Conservation (phyloP, 306 rosid species). For the Cucumis hystrix region DNA sequence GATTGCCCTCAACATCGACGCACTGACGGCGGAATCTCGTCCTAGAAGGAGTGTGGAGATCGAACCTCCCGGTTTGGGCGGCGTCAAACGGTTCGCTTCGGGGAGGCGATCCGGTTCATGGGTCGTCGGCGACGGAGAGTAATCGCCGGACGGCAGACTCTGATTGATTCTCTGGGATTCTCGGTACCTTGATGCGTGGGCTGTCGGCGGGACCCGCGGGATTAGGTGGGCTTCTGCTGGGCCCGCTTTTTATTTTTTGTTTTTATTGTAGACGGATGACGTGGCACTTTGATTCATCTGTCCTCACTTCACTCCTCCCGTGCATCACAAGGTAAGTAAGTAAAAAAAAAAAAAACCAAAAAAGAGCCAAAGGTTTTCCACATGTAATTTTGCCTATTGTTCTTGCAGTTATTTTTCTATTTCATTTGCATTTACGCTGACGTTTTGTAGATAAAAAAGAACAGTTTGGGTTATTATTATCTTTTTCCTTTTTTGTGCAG, state of each 20-base stretch:
- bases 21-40: slow-evolving; percentile 19
- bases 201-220: slow-evolving; percentile 17
- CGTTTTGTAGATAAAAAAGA: slow-evolving; percentile 23
- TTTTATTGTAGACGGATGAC: slow-evolving; percentile 23
- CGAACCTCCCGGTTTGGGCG: slow-evolving; percentile 54
- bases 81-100: slow-evolving; percentile 52
- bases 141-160: slow-evolving; percentile 7
- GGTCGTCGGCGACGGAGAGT: slow-evolving; percentile 27
- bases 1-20: neutral
- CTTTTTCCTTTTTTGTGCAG: neutral
- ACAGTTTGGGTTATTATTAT: neutral
- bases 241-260: neutral
- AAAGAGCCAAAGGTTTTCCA: neutral
- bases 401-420: neutral
- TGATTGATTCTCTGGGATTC: neutral
- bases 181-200: slow-evolving; percentile 5
- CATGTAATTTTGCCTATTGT: neutral
- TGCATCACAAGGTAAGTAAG: slow-evolving; percentile 10
- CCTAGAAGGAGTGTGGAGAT: slow-evolving; percentile 51
- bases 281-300: slow-evolving; percentile 50
- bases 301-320: slow-evolving; percentile 13
- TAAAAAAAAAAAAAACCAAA: neutral
- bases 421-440: neutral
- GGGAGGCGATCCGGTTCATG: slow-evolving; percentile 69
- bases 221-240: slow-evolving; percentile 2